Percentiles rank a stretch among this genome's conserved stretches.
phyloP scores from a whole-genome alignment of 352 stramenopile genomes.

The Phytophthora cryptogea region DNA sequence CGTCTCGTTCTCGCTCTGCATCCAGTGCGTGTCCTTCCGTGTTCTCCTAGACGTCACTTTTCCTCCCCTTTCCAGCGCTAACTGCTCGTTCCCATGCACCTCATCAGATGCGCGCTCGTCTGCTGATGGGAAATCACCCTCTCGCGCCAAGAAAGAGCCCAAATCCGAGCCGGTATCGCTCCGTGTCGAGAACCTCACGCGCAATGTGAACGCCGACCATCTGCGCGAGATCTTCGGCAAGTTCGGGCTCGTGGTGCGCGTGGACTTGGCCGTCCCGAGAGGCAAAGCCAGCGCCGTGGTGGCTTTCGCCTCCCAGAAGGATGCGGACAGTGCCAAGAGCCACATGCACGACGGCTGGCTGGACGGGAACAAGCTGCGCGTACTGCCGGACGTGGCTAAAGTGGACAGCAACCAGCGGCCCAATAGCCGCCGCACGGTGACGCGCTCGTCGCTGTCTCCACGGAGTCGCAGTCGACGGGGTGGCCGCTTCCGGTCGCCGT shows the following conservation, averaged over 20 bases:
- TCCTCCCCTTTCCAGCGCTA: not conserved
- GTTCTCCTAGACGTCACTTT: no score
- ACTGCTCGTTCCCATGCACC: not conserved
- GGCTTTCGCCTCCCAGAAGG: conserved; percentile 48
- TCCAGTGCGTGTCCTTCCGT: conserved; percentile 15
- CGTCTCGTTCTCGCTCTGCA: conserved; percentile 14
- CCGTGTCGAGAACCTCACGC: conserved; percentile 83
- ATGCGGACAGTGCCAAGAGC: conserved; percentile 61
- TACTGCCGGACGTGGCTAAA: conserved; percentile 35
- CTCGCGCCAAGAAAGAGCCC: conserved; percentile 5
- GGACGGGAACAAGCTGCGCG: conserved; percentile 77
- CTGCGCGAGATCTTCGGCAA: conserved; percentile 88
- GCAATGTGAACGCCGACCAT: conserved; percentile 85
- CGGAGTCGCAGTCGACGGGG: conserved; percentile 19
- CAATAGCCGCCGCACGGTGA: conserved; percentile 10
- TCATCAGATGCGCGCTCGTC: conserved; percentile 14
- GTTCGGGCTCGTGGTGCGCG: conserved; percentile 67
- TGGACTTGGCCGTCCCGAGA: conserved; percentile 52
- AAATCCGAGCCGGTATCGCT: conserved; percentile 42
- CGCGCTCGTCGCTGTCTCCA: conserved; percentile 29
- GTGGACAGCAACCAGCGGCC: conserved; percentile 5
- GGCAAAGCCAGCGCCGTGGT: conserved; percentile 58
- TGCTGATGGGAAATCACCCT: conserved; percentile 5
- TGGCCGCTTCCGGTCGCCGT: conserved; percentile 29
- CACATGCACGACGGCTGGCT: conserved; percentile 89